Base-by-base conservation (phyloP, 108 stramenopile genomes). In the Nannochloropsis gaditana region DNA sequence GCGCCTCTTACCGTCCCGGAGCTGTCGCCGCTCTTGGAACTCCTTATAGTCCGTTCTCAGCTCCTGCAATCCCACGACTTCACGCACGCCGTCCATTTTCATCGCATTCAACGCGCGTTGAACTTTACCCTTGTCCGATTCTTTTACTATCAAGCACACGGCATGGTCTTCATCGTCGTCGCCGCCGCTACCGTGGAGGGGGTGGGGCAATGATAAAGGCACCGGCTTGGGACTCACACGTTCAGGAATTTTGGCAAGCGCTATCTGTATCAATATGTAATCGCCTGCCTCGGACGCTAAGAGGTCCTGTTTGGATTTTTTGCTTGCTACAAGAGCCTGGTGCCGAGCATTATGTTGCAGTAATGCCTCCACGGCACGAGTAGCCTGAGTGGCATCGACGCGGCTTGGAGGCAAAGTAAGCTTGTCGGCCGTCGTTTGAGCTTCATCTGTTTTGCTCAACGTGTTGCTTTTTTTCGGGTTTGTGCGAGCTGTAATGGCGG, bases 71-170 rank as follows among this genome's bases (percentile, higher is more conserved):
- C 87, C 90, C 85, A 97, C 86, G 1, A 97, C 95, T 86, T 96
- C 96, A 82, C 93, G 94, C 81, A 97, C 85, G 90, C 90, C 94
- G 42, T 90, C 91, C 91, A 97, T 89, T 21, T 94, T 90, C 82
- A 79, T 44, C 21, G 79, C 80, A 43, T 88, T 85, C 79, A 95
- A 91, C 89, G 95, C 88, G 82, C 93, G 93, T 89, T 96, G 93
- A 21, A 95, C 86, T 93, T 91, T 93, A 44, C 90, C 87, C 88
- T 96, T 96, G 82, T 93, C 92, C 44, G 91, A 92, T 43, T 97
- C 95, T 92, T 97, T 97, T 89, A 96, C 95, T 86, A 97, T 95
- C 50, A 97, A 90, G 90, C 96, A 97, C 82, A 95, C 87, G 43
- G 87, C 90, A 83, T 83, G 85, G 43, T 90, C 88, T n/a, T 90